A percentile compares a stretch with the other conserved stretches of the same genome.
phyloP scores from a whole-genome alignment of 2,329 filamentous ascomycete genomes.

The Emergomyces orientalis region DNA sequence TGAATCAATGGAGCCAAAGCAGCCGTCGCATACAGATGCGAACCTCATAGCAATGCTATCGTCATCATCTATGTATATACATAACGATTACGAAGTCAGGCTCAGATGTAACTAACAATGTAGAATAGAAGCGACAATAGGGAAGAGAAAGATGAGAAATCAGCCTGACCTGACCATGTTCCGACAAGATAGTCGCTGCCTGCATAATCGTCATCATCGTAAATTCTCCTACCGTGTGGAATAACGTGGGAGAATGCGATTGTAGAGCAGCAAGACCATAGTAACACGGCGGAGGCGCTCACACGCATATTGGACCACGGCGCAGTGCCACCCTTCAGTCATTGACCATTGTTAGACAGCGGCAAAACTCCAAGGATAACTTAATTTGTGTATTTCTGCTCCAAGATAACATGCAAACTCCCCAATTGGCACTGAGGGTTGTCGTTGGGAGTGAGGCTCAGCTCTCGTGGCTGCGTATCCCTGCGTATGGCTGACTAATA shows the following conservation, averaged over 20 bases:
- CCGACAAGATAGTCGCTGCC: background rate
- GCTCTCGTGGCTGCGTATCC: background rate
- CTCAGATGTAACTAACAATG: background rate
- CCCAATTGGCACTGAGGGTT: background rate
- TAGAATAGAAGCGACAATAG: background rate
- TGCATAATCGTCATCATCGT: background rate
- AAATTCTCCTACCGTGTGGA: background rate
- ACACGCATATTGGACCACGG: slow-evolving; percentile 7
- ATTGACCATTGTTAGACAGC: background rate
- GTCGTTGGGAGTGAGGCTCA: slow-evolving; percentile 3
- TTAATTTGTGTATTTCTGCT: background rate
- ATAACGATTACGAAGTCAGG: background rate
- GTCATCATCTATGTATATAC: slow-evolving; percentile 18
- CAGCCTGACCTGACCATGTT: slow-evolving; percentile 11
- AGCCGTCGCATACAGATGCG: slow-evolving; percentile 18
- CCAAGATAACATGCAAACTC: background rate
- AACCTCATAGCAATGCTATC: slow-evolving; percentile 19
- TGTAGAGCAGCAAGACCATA: background rate
- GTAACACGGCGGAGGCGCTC: slow-evolving; percentile 1
- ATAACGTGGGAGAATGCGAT: slow-evolving; percentile 2
- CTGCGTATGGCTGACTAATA: background rate
- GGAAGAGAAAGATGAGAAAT: background rate
- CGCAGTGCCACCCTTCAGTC: background rate
- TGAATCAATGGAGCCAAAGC: slow-evolving; percentile 11
- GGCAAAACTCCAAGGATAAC: background rate